Evolutionary conservation across 169 alveolate species (phyloP).

Genomic region (Eimeria praecox): DNA sequence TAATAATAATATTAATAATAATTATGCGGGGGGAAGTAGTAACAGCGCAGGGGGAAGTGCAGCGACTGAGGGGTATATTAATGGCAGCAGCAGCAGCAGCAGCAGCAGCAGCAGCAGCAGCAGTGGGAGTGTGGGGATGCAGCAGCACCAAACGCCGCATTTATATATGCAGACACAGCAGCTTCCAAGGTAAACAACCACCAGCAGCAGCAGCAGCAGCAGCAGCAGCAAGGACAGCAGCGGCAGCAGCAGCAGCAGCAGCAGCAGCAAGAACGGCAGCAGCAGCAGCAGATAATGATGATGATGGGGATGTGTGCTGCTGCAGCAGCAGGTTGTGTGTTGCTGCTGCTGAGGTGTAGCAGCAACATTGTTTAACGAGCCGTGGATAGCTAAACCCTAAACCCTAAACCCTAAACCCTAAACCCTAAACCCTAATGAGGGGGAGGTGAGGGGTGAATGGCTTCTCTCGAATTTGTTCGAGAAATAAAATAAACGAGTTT

Average conservation of each 20-base stretch:
- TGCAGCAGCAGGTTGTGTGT: too few relatives aligned
- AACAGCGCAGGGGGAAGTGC: too few relatives aligned
- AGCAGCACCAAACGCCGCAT: neutral
- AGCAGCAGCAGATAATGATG: neutral
- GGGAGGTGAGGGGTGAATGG: too few relatives aligned
- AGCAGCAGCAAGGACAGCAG: slow-evolving; percentile 2
- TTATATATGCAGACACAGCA: neutral
- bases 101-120: neutral
- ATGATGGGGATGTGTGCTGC: too few relatives aligned
- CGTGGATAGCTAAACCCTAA: neutral
- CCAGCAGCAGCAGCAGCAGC: neutral
- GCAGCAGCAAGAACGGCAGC: neutral
- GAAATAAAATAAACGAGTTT: too few relatives aligned
- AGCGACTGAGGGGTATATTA: too few relatives aligned
- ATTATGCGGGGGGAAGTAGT: too few relatives aligned
- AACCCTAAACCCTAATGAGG: too few relatives aligned
- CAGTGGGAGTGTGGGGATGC: neutral
- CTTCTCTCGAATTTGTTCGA: too few relatives aligned
- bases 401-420: neutral
- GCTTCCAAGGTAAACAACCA: neutral
- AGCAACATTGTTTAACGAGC: too few relatives aligned
- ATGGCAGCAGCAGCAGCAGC: slow-evolving; percentile 10
- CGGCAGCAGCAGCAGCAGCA: neutral
- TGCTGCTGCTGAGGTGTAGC: neutral
- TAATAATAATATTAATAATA: too few relatives aligned